Evolutionary conservation across 345 rosid genomes (phyloP), one percentile per base, ranked within the genome.

Genomic region (Eucalyptus erythrocorys): DNA sequence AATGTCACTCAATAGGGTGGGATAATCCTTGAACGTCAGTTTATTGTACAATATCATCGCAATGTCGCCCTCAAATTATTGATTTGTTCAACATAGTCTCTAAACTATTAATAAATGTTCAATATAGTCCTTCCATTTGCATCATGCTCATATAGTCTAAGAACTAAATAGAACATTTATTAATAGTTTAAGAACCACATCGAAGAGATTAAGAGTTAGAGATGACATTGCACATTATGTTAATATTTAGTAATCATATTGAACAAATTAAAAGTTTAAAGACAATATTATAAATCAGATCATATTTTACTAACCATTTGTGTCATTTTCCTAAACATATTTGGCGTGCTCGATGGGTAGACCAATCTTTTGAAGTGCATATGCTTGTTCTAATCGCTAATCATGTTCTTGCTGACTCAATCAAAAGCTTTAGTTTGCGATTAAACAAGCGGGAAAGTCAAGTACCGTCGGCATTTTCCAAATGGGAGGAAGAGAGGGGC

Each of bases 141-240:
- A 16, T 64, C 76, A 64, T 64, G 37, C 15, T 14, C 19, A 15
- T 15, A 13, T 14, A 6, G 37, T 61, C 16, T 61, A 61, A 4
- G 4, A n/a, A 61, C 32, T 61, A 61, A 61, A 61, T 61, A 3
- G 8, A 61, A 30, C 3, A 30, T 61, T 27, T 61, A 61, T 13
- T 37, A 30, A 61, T 64, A n/a, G 1, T n/a, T 14, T 13, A n/a
- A n/a, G 0, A 14, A 30, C 0, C 34, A 14, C 1, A n/a, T 64
- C 7, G 2, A 64, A 64, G 2, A 7, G 0, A 64, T 64, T n/a
- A 7, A 64, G 7, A n/a, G 10, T 64, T 15, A n/a, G 21, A 15
- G 1, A 64, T 15, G 1, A 15, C 2, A 64, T 64, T 2, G 5
- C 76, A 30, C 37, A n/a, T 64, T 30, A 13, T 0, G 4, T 0